Percentiles rank a stretch among this genome's conserved stretches.
Conservation (phyloP, 2,329 filamentous ascomycete species). For the Colletotrichum limetticola region DNA sequence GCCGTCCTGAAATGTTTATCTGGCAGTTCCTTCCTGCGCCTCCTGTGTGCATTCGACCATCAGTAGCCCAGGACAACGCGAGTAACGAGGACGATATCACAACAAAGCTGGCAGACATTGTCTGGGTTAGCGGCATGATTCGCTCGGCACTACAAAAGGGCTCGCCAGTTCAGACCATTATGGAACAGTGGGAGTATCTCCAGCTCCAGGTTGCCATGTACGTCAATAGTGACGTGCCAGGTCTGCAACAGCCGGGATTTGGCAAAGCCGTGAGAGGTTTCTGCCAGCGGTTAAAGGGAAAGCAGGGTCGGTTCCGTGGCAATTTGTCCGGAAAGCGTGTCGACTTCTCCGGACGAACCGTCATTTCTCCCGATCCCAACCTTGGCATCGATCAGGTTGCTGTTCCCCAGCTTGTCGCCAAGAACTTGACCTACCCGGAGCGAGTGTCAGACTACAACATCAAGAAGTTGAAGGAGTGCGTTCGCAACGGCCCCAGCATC, state of each 20-base stretch:
- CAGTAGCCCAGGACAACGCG: constrained; percentile 90
- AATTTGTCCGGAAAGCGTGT: constrained; percentile 98
- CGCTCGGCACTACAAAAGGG: constrained; percentile 85
- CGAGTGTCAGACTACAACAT: constrained; percentile 87
- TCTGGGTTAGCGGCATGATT: constrained; percentile 90
- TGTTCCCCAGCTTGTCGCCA: constrained; percentile 90
- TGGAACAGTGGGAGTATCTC: constrained; percentile 98
- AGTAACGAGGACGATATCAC: constrained; percentile 98
- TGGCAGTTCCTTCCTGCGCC: constrained; percentile 97
- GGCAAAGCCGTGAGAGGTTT: constrained; percentile 93
- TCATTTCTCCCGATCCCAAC: constrained; percentile 98
- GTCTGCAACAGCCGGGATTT: constrained; percentile 87
- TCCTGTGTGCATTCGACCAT: constrained; percentile 92
- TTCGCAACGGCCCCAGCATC: constrained; percentile 78
- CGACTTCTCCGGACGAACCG: constrained; percentile 96
- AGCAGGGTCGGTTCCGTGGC: constrained; percentile 95
- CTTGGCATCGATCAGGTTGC: constrained; percentile 93
- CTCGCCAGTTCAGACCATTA: constrained; percentile 86
- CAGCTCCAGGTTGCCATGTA: constrained; percentile 97
- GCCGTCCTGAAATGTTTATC: constrained; percentile 94
- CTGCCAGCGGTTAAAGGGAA: constrained; percentile 94
- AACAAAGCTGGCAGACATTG: constrained; percentile 95
- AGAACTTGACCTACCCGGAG: constrained; percentile 96
- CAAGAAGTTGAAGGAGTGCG: constrained; percentile 78
- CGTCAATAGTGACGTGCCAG: constrained; percentile 95